These are phyloP conservation scores for Scutellaria barbata DNA, from an alignment of 257 asterid genomes.

Conservation along the genomic window DNA sequence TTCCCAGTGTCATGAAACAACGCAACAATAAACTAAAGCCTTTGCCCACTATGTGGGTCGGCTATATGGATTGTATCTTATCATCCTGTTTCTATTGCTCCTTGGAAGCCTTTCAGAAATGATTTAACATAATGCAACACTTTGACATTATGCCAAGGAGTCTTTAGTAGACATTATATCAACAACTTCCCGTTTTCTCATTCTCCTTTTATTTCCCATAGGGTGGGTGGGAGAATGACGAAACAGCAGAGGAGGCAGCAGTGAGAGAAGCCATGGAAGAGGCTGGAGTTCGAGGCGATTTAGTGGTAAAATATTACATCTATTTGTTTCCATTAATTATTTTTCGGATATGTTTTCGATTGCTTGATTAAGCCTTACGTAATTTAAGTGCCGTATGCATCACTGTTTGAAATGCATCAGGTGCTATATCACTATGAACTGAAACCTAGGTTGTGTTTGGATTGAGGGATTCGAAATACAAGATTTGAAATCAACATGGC, in stretches of 20 bases:
- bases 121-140: not conserved
- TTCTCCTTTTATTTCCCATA: slow-evolving; percentile 36
- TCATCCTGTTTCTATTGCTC: too few relatives aligned
- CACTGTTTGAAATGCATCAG: too few relatives aligned
- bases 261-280: slow-evolving; percentile 89
- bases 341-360: not conserved
- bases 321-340: not conserved
- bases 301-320: slow-evolving; percentile 58
- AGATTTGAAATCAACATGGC: too few relatives aligned
- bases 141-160: not conserved
- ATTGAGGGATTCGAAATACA: too few relatives aligned
- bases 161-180: slow-evolving; percentile 9
- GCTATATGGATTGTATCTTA: too few relatives aligned
- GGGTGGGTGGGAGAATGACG: slow-evolving; percentile 99
- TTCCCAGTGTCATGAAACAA: not conserved
- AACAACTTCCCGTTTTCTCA: not conserved
- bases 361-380: too few relatives aligned
- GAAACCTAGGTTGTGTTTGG: too few relatives aligned
- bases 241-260: slow-evolving; percentile 91
- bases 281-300: slow-evolving; percentile 94
- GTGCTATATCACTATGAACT: not conserved
- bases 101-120: not conserved
- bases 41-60: too few relatives aligned
- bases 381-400: not conserved
- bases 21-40: too few relatives aligned